Evolutionary conservation across 805 yeast genomes (phyloP), one percentile per base, ranked within the genome.

Genomic region (Yamadazyma ubonensis): DNA sequence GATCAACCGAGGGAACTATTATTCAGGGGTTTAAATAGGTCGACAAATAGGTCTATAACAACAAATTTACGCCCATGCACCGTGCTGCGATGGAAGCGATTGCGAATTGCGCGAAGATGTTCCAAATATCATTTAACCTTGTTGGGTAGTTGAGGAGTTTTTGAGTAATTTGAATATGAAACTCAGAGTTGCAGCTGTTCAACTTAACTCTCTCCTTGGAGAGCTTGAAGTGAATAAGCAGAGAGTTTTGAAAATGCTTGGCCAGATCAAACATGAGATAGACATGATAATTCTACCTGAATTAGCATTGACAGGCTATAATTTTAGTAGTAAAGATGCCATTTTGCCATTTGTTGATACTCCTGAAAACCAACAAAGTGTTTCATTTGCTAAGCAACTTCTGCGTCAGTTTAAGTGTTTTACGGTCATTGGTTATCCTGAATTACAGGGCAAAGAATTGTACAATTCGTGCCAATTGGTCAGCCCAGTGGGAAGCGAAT

Each of bases 401-500:
- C 78, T 90, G 2, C 46, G 52, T 33, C 59, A 54, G 31, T 74
- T 67, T 47, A 52, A 65, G 2, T 85, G 95, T 53, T 78, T 78
- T 51, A 83, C 93, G 0, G 67, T 89, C 4, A 64, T 87, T 7
- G 96, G 97, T 11, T 87, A 85, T 56, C 96, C 97, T 0, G 96
- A 90, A 49, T 53, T 60, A 36, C 49, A 27, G 20, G 27, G 29
- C 33, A 30, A 39, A 19, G 59, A 39, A 8, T 74, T 79, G 10
- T 87, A 76, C 63, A 90, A 90, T 59, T 76, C 93, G 5, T 90
- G 90, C 0, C 64, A 78, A 27, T 72, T 90, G 33, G 71, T 83
- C 1, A 63, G 74, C 22, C 81, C 83, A 0, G 38, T 52, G 2
- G 96, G 96, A 0, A 47, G 67, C 0, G 50, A 81, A 2, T 51